Evolutionary conservation across 805 yeast genomes (phyloP), one percentile per base, ranked within the genome.

Genomic region (Debaryomyces hansenii): DNA sequence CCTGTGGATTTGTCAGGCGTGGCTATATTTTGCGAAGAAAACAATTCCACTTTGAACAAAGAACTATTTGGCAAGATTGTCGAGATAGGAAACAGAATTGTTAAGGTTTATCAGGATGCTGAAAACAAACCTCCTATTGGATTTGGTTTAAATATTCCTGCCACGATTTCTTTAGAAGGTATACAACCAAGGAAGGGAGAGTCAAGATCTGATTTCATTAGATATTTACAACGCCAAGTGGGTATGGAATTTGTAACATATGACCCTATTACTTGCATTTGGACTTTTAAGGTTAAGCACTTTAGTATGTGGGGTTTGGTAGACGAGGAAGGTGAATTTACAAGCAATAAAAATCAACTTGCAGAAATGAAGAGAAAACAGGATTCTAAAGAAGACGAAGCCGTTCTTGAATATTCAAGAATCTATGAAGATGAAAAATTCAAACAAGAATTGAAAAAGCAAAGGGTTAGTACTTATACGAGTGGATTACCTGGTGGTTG

Each of bases 221-320:
- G 72, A 40, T 71, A 70, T 43, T 69, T 85, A 41, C 79, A 80
- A 50, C 73, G 69, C 40, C 66, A 75, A 53, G 75, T 57, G 29
- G 96, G 91, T 5, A 89, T 85, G 84, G 83, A 84, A 50, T 90
- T 87, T 60, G 72, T 91, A 11, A 84, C 90, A 4, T 90, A 84
- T 59, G 90, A 87, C 56, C 90, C 90, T 3, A 74, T 83, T 24
- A 79, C 81, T 4, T 88, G 89, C 31, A 66, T 79, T 4, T 90
- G 91, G 90, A 82, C 85, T 1, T 90, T 89, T 66, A 79, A 75
- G 55, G 97, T 91, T 7, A 83, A 86, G 54, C 99, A 94, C 69
- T 94, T 94, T 59, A 90, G 96, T 69, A 80, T 87, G 5, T 94
- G 97, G 97, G 98, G 98, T 5, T 67, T 94, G 33, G 76, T 85